Conservation (phyloP, 1,284 basidiomycete genomes). For the Sanguinoderma infundibulare region DNA sequence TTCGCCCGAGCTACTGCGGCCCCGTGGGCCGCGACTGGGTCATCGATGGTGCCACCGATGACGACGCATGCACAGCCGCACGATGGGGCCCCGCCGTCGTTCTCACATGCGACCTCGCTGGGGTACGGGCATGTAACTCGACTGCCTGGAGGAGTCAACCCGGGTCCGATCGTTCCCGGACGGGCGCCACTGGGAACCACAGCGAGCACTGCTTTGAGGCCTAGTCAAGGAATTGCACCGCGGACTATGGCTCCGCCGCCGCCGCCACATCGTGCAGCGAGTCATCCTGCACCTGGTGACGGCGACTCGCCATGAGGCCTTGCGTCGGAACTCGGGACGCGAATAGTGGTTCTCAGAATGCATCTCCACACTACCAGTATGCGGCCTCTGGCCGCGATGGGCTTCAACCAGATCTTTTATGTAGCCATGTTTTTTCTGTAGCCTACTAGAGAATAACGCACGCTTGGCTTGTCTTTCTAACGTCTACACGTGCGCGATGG, state of each 20-base stretch:
- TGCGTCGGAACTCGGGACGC: neutral
- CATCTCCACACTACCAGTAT: too few relatives aligned
- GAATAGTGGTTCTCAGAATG: neutral
- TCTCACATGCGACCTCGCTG: neutral
- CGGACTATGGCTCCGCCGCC: constrained; percentile 14
- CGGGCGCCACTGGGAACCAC: constrained; percentile 31
- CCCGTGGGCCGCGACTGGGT: constrained; percentile 1
- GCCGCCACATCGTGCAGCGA: constrained; percentile 4
- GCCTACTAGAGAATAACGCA: neutral
- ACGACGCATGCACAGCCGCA: neutral
- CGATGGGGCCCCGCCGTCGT: neutral
- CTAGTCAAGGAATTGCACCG: constrained; percentile 6
- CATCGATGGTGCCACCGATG: neutral
- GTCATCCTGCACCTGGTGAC: neutral
- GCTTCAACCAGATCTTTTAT: neutral
- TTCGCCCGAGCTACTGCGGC: constrained; percentile 20
- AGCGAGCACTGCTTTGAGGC: constrained; percentile 26
- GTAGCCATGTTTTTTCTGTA: neutral
- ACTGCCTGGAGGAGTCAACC: neutral
- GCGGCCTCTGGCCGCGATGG: too few relatives aligned
- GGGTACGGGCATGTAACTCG: neutral
- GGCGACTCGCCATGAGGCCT: too few relatives aligned
- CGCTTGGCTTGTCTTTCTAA: neutral
- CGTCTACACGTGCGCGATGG: neutral
- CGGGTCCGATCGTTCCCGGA: constrained; percentile 22